A percentile compares a stretch with the other conserved stretches of the same genome.
Conservation (phyloP, 176 grass and related monocot genomes). For the maize (Zea mays) region DNA sequence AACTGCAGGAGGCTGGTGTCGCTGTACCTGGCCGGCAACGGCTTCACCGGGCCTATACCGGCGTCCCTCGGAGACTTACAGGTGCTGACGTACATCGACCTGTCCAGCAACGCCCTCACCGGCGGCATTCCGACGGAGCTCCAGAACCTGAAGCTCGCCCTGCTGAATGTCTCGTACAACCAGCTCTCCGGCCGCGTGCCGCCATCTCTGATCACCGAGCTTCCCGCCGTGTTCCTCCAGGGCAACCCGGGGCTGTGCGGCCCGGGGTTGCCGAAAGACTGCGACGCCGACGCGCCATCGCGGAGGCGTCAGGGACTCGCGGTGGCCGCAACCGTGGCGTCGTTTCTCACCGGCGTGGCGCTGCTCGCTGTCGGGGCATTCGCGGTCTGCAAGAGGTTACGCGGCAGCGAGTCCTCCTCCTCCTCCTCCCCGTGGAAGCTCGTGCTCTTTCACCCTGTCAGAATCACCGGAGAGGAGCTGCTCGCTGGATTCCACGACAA, state of each 20-base stretch:
- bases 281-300: slow-evolving; percentile 5
- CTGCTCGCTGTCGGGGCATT: slow-evolving; percentile 47
- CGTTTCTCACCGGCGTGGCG: slow-evolving; percentile 28
- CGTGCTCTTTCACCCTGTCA: slow-evolving; percentile 66
- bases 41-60: slow-evolving; percentile 60
- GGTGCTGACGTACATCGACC: slow-evolving; percentile 81
- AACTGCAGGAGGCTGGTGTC: slow-evolving; percentile 77
- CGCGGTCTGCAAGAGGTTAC: slow-evolving; percentile 32
- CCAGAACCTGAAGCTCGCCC: slow-evolving; percentile 65
- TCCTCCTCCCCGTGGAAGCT: slow-evolving; percentile 43
- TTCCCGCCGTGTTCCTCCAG: slow-evolving; percentile 66
- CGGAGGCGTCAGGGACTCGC: slow-evolving; percentile 37
- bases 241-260: slow-evolving; percentile 69
- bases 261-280: slow-evolving; percentile 49
- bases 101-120: slow-evolving; percentile 68
- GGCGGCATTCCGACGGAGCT: slow-evolving; percentile 60
- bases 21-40: slow-evolving; percentile 60
- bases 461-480: slow-evolving; percentile 57
- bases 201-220: slow-evolving; percentile 44
- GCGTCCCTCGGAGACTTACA: slow-evolving; percentile 56
- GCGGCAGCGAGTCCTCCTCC: background rate
- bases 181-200: slow-evolving; percentile 68
- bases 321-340: slow-evolving; percentile 43
- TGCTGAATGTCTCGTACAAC: slow-evolving; percentile 84
- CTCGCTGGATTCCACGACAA: slow-evolving; percentile 49